Evolutionary conservation across 495 filamentous ascomycete species (phyloP), one percentile per base, ranked within the genome.

Genomic region (Penicillium longicatenatum): DNA sequence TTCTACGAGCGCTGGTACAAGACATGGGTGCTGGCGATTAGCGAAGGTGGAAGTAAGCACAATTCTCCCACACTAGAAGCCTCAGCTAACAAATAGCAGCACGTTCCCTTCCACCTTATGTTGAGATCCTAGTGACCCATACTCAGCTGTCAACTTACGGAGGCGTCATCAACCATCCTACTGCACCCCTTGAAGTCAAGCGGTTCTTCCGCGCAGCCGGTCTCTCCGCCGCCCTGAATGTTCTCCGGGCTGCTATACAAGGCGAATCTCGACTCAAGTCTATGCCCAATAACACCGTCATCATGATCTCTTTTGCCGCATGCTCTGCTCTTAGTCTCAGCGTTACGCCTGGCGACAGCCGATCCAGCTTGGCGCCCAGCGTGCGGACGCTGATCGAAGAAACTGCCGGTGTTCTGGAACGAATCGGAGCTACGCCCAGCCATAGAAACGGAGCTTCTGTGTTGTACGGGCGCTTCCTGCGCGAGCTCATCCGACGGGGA

Each of bases 221-320:
- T 5, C 76, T 90, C 17, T 89, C 87, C 0, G 86, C 87, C 0
- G 84, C 87, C 2, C 63, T 90, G 17, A 89, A 88, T 66, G 87
- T 90, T n/a, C 81, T 90, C 70, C 81, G 87, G 50, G 84, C 86
- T 4, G 86, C 87, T 14, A 87, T 89, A 14, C 86, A 89, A 69
- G 87, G 87, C 6, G 87, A 90, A 67, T 74, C 76, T 2, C 80
- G 85, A 57, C 78, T 90, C 4, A 84, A 86, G 37, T 89, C 86
- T 10, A 89, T 90, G 86, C 87, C 87, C 4, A 90, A 89, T 72
- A 89, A 90, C 57, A 86, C 87, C 0, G 84, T 86, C 39, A 89
- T 89, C 60, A 89, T 89, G 87, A 89, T 89, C 21, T 87, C 87
- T 5, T 90, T 88, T 53, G 86, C 86, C 1, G 87, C 87, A 17